phyloP scores from a whole-genome alignment of 2,329 filamentous ascomycete genomes.

The Byssoonygena ceratinophila region DNA sequence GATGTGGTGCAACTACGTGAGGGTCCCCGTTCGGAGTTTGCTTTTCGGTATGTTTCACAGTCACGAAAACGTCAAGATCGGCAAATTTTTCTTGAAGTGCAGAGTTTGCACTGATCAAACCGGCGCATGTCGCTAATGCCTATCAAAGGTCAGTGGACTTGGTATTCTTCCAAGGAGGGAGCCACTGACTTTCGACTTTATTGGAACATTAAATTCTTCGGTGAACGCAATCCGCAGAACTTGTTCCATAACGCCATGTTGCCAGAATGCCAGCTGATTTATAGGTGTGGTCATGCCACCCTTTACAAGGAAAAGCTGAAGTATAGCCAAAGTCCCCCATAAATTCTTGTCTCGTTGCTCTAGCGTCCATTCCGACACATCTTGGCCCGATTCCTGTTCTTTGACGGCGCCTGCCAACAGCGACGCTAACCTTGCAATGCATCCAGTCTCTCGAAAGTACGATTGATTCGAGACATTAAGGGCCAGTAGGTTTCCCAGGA shows the following conservation, averaged over 20 bases:
- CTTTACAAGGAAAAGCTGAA: constrained; percentile 71
- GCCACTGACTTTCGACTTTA: constrained; percentile 62
- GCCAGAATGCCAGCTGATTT: constrained; percentile 80
- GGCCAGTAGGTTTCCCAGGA: constrained; percentile 78
- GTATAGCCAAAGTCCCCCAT: constrained; percentile 76
- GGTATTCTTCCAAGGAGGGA: neutral
- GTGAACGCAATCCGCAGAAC: constrained; percentile 76
- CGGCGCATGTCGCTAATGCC: constrained; percentile 75
- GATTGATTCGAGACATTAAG: constrained; percentile 88
- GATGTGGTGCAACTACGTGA: constrained; percentile 42
- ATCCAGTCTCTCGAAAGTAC: constrained; percentile 82
- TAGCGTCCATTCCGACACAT: constrained; percentile 63
- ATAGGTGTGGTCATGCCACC: constrained; percentile 70
- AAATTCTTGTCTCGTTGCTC: constrained; percentile 78
- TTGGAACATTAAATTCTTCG: constrained; percentile 57
- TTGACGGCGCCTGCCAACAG: constrained; percentile 54
- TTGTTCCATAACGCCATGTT: constrained; percentile 66
- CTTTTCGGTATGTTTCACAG: constrained; percentile 23
- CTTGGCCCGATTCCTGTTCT: constrained; percentile 45
- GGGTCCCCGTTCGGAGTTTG: constrained; percentile 28
- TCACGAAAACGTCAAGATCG: constrained; percentile 58
- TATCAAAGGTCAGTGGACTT: constrained; percentile 27
- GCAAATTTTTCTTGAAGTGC: constrained; percentile 80
- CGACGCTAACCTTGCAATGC: constrained; percentile 58
- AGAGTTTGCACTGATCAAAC: constrained; percentile 73